Conservation (phyloP, 2,329 filamentous ascomycete species). For the Pseudogymnoascus sp. region DNA sequence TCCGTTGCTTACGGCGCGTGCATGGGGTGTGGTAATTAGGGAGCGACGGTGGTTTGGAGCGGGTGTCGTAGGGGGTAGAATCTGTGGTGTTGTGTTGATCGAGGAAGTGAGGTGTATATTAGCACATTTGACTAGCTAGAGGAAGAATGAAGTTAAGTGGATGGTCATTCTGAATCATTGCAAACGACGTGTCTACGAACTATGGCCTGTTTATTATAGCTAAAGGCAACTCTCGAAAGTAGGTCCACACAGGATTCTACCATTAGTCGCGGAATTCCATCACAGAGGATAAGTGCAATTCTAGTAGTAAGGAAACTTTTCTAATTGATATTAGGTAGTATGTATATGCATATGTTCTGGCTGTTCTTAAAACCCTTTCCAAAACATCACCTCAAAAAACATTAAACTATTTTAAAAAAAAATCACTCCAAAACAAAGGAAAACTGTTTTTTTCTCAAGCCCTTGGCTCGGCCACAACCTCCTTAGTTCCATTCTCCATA, state of each 20-base stretch:
- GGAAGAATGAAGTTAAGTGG: background rate
- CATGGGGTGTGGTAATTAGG: conserved; percentile 3
- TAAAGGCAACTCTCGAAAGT: background rate
- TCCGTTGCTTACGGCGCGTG: background rate
- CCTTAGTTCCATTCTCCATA: background rate
- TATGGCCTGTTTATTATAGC: background rate
- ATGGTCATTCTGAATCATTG: background rate
- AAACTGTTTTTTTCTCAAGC: background rate
- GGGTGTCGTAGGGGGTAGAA: background rate
- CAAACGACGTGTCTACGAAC: background rate
- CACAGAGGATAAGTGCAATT: background rate
- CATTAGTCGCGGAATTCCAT: background rate
- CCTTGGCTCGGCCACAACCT: background rate
- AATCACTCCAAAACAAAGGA: background rate
- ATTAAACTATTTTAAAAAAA: background rate
- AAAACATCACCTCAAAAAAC: background rate
- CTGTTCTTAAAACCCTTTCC: background rate
- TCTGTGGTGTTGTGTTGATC: background rate
- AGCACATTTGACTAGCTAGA: background rate
- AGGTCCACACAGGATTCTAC: background rate
- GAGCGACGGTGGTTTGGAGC: background rate
- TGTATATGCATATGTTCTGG: background rate
- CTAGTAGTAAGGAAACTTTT: background rate
- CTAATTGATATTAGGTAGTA: background rate
- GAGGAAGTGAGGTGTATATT: background rate